These are phyloP conservation scores for Parathielavia hyrcaniae DNA, from an alignment of 495 filamentous ascomycete genomes.

Conservation along the genomic window DNA sequence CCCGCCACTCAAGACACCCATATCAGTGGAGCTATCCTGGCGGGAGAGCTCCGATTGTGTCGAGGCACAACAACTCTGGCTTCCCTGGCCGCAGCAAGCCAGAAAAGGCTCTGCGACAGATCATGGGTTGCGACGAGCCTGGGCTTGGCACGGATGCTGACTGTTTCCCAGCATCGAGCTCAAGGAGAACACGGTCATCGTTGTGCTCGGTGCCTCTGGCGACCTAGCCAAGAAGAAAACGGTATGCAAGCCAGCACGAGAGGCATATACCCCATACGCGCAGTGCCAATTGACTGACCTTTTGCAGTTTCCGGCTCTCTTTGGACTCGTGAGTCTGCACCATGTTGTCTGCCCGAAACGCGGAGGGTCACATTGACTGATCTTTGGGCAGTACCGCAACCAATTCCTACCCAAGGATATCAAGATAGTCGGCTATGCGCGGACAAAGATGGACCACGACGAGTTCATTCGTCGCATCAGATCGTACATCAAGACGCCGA, in stretches of 20 bases:
- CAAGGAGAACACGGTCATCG: constrained; percentile 96
- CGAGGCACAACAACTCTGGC: constrained; percentile 5
- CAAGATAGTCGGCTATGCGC: constrained; percentile 96
- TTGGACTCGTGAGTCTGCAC: constrained; percentile 75
- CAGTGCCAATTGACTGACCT: constrained; percentile 30
- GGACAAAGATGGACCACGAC: constrained; percentile 97
- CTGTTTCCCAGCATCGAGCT: constrained; percentile 61
- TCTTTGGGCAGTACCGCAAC: constrained; percentile 72
- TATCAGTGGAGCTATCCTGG: constrained; percentile 23
- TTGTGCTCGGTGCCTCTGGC: constrained; percentile 94
- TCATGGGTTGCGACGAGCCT: not conserved
- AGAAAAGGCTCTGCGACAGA: not conserved
- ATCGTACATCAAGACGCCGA: constrained; percentile 98
- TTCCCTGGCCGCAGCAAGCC: constrained; percentile 1
- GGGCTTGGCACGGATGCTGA: constrained; percentile 1
- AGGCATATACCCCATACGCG: constrained; percentile 13
- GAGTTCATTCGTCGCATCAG: constrained; percentile 91
- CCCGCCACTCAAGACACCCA: constrained; percentile 33
- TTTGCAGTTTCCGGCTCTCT: constrained; percentile 88
- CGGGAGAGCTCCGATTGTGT: constrained; percentile 8
- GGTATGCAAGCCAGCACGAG: constrained; percentile 46
- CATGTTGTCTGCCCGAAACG: constrained; percentile 3
- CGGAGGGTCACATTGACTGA: constrained; percentile 25
- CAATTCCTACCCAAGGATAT: constrained; percentile 98
- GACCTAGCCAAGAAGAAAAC: constrained; percentile 99